Percentiles rank a stretch among this genome's conserved stretches.
Evolutionary conservation across 306 rosid genomes (phyloP).

Genomic region (Ceratonia siliqua): DNA sequence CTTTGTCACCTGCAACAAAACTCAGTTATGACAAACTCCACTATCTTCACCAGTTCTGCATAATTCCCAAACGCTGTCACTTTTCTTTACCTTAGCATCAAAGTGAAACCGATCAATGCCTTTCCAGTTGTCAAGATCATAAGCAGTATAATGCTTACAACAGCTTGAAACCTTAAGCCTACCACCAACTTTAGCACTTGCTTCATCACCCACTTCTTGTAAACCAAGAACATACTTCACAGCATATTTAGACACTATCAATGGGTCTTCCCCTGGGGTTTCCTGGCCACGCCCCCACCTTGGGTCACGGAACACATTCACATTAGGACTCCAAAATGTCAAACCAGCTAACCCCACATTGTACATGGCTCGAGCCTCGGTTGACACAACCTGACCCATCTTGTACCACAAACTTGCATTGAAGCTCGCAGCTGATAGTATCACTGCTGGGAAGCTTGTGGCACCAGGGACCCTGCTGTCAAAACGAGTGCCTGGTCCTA

Average conservation of each 20-base stretch:
- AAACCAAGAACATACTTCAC: conserved; percentile 70
- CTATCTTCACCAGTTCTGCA: too few relatives aligned
- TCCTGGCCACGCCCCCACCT: conserved; percentile 86
- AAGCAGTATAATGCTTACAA: conserved; percentile 89
- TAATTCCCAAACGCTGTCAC: neutral
- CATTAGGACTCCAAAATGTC: conserved; percentile 86
- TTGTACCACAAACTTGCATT: conserved; percentile 58
- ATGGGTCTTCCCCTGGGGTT: conserved; percentile 85
- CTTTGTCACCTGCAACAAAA: conserved; percentile 60
- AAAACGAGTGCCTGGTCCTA: conserved; percentile 67
- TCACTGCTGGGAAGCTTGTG: conserved; percentile 69
- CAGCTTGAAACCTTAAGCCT: conserved; percentile 86
- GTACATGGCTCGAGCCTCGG: conserved; percentile 83
- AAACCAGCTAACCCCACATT: conserved; percentile 74
- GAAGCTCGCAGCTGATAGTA: conserved; percentile 68
- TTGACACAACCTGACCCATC: conserved; percentile 79
- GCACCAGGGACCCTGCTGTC: conserved; percentile 64
- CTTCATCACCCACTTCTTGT: conserved; percentile 59
- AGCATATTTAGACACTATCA: conserved; percentile 61
- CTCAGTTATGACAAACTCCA: neutral
- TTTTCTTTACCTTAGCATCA: conserved; percentile 65
- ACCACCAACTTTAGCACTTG: conserved; percentile 40
- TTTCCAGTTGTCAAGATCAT: conserved; percentile 78
- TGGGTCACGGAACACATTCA: conserved; percentile 76
- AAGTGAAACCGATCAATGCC: conserved; percentile 71